Evolutionary conservation across 441 rosid species (phyloP).

Genomic region (Pelargonium cotyledonis): DNA sequence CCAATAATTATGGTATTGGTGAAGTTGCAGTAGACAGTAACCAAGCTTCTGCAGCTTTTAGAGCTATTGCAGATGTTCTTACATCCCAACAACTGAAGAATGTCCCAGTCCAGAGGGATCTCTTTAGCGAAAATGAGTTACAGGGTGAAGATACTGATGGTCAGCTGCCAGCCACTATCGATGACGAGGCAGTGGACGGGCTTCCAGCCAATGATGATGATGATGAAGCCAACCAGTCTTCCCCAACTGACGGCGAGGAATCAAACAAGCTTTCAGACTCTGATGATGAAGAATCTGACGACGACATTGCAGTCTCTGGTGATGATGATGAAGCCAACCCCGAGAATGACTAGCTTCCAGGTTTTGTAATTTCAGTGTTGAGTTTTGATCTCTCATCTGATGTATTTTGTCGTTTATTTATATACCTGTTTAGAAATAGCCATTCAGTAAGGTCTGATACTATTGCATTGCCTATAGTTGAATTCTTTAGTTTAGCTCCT

Average conservation of each 20-base stretch:
- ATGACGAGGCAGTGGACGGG: slow-evolving; percentile 19
- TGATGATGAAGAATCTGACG: slow-evolving; percentile 12
- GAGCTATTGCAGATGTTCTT: slow-evolving; percentile 71
- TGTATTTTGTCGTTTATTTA: too few species aligned
- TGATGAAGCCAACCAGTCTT: neutral
- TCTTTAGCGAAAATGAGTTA: slow-evolving; percentile 55
- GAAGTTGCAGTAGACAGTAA: slow-evolving; percentile 41
- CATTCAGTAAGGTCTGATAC: too few species aligned
- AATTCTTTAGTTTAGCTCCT: too few species aligned
- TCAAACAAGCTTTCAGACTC: slow-evolving; percentile 10
- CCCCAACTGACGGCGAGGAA: neutral
- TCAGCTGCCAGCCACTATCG: slow-evolving; percentile 11
- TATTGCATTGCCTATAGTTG: too few species aligned
- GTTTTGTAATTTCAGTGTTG: neutral
- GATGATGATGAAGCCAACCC: neutral
- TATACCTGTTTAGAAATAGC: too few species aligned
- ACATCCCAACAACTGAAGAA: slow-evolving; percentile 63
- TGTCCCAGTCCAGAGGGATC: slow-evolving; percentile 82
- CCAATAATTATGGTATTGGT: slow-evolving; percentile 32
- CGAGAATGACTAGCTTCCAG: neutral
- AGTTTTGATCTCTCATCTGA: neutral
- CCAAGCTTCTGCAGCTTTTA: slow-evolving; percentile 58
- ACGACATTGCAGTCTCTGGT: too few species aligned
- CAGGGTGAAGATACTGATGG: slow-evolving; percentile 29
- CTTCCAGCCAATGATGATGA: neutral